Conservation (phyloP, 495 filamentous ascomycete species). For the Lichenothelia convexa region DNA sequence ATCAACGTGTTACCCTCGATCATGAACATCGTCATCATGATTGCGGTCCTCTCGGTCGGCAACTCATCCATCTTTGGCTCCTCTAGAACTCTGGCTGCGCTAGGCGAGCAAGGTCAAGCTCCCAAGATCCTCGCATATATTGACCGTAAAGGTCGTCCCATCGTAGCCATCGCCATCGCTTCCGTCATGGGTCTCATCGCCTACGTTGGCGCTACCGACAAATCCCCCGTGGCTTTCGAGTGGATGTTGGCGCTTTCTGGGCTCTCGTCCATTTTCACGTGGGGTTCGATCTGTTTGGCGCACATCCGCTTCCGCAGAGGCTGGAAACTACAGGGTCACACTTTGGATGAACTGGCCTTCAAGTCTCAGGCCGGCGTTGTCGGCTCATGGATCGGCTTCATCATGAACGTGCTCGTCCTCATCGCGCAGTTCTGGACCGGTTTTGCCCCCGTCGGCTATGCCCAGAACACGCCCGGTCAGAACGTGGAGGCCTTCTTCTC, state of each 20-base stretch:
- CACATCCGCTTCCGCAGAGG: slow-evolving; percentile 59
- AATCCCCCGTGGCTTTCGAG: slow-evolving; percentile 22
- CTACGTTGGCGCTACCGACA: slow-evolving; percentile 12
- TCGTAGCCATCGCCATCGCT: slow-evolving; percentile 1
- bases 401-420: slow-evolving; percentile 40
- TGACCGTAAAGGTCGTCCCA: slow-evolving; percentile 20
- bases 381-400: slow-evolving; percentile 48
- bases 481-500: slow-evolving; percentile 50
- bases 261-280: slow-evolving; percentile 49
- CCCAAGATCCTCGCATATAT: slow-evolving; percentile 22
- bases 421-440: slow-evolving; percentile 39
- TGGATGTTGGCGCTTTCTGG: slow-evolving; percentile 58
- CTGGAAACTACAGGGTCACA: slow-evolving; percentile 45
- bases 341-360: slow-evolving; percentile 53
- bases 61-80: slow-evolving; percentile 22
- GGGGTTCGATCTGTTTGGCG: slow-evolving; percentile 50
- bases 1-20: slow-evolving; percentile 19
- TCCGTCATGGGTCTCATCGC: slow-evolving; percentile 21
- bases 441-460: slow-evolving; percentile 33
- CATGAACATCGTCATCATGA: slow-evolving; percentile 23
- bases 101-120: slow-evolving; percentile 21
- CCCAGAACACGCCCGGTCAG: slow-evolving; percentile 20
- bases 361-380: slow-evolving; percentile 43
- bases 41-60: slow-evolving; percentile 22
- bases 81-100: slow-evolving; percentile 21